Evolutionary conservation across 2,329 filamentous ascomycete genomes (phyloP).

Genomic region (Diplodia scrobiculata): DNA sequence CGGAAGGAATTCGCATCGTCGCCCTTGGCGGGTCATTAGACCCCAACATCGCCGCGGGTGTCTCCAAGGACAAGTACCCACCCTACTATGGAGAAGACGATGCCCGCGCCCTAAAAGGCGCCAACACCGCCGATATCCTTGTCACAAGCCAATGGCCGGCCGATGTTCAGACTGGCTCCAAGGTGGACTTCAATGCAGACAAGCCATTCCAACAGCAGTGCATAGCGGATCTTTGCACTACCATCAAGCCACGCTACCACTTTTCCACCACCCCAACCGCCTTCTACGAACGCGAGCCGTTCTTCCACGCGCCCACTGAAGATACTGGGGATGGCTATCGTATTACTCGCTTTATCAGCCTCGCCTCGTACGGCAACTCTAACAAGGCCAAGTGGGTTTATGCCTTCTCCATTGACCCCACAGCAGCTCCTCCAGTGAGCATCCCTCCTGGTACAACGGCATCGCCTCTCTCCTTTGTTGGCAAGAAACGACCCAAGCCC

Average conservation of each 20-base stretch:
- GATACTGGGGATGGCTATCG: conserved; percentile 56
- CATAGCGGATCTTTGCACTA: conserved; percentile 74
- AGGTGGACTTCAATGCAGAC: conserved; percentile 59
- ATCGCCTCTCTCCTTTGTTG: conserved; percentile 66
- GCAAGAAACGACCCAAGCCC: conserved; percentile 59
- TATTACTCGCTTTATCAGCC: conserved; percentile 85
- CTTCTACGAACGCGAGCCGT: conserved; percentile 91
- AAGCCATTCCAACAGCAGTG: conserved; percentile 62
- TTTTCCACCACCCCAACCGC: conserved; percentile 70
- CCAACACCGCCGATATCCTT: conserved; percentile 80
- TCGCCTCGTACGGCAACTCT: conserved; percentile 75
- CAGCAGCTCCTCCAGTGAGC: conserved; percentile 60
- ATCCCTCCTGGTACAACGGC: conserved; percentile 72
- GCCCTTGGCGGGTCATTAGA: conserved; percentile 76
- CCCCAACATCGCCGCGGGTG: conserved; percentile 60
- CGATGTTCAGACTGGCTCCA: conserved; percentile 69
- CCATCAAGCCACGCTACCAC: conserved; percentile 89
- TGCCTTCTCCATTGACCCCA: conserved; percentile 65
- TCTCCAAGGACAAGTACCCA: conserved; percentile 72
- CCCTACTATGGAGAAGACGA: conserved; percentile 78
- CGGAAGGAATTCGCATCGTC: conserved; percentile 86
- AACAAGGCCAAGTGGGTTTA: conserved; percentile 80
- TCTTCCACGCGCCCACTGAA: conserved; percentile 66
- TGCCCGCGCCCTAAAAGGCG: conserved; percentile 72
- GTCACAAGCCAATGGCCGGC: conserved; percentile 86